phyloP scores from a whole-genome alignment of 2,329 filamentous ascomycete genomes.

The Monosporascus sp. region DNA sequence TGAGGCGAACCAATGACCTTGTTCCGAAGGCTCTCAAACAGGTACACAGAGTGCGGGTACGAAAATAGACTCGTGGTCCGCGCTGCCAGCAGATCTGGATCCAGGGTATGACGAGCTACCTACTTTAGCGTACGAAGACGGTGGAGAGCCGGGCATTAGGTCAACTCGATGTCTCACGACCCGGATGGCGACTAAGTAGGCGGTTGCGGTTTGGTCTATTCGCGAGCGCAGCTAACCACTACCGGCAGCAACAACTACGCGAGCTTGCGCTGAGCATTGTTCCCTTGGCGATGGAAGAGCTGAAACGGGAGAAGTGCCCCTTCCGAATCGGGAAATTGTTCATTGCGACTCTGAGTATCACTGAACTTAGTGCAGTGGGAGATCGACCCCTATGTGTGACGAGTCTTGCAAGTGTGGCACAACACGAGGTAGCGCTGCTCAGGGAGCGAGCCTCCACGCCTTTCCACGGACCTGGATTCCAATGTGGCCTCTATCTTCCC shows the following conservation, averaged over 20 bases:
- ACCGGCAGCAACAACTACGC: not conserved
- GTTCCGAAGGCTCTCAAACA: not conserved
- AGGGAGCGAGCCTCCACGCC: not conserved
- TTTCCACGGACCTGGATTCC: too few relatives aligned
- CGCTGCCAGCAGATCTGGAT: not conserved
- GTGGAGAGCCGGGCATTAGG: not conserved
- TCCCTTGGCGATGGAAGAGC: not conserved
- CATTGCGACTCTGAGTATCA: not conserved
- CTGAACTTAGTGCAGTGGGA: not conserved
- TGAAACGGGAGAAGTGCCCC: not conserved
- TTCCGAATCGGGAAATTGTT: not conserved
- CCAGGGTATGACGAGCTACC: not conserved
- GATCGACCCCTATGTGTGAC: too few relatives aligned
- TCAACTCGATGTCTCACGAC: not conserved
- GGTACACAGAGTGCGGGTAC: too few relatives aligned
- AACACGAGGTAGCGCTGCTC: not conserved
- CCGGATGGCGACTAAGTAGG: not conserved
- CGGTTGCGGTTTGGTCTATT: not conserved
- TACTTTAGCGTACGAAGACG: not conserved
- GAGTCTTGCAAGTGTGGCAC: not conserved
- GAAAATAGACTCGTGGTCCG: not conserved
- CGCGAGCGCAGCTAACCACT: not conserved
- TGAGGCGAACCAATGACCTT: not conserved
- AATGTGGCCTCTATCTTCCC: too few relatives aligned
- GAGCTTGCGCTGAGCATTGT: not conserved